Base-by-base conservation (phyloP, 2,329 filamentous ascomycete species). In the Plectosphaerella sp. region DNA sequence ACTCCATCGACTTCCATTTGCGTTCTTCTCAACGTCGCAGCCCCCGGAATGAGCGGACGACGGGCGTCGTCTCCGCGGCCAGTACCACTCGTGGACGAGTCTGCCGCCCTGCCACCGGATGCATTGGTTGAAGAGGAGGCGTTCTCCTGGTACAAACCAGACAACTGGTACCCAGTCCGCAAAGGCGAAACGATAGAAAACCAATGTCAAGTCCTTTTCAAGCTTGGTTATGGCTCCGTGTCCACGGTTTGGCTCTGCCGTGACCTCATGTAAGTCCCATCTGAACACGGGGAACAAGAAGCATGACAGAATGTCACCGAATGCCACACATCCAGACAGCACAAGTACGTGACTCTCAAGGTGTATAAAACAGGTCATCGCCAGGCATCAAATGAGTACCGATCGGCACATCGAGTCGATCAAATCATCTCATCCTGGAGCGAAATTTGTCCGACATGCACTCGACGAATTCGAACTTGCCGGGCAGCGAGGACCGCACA, bases 211-310 rank as follows among this genome's bases (percentile, higher is more conserved):
- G 59, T 62, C 4, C 50, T 62, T 1, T 57, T 58, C 3, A 65
- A 65, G 48, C 53, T 64, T 15, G 62, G 63, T 1, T 64, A 57
- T 28, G 62, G 63, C 8, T 58, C 59, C 4, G 57, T 54, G 5
- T 65, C 63, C 1, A 64, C 62, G 0, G 58, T 56, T 10, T 64
- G 63, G 62, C 49, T 63, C 5, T 60, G 58, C 15, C 58, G 57
- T 8, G 62, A 65, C 48, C 46, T 59, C 7, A 9, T 49, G 61
- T 64, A 47, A 11, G 48, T 2, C 12, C 3, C 5, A 41, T 41
- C 37, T 16, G 15, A 16, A 15, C 37, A 14, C 37, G 15, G 12
- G 8, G 22, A 4, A 4, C 41, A 22, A 18, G 4, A 4, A 11
- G 28, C 8, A 7, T 33, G 11, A 12, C 28, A 33, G 28, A 33